These are phyloP conservation scores for Ogataea siamensis DNA, from an alignment of 805 yeast species.

Conservation along the genomic window DNA sequence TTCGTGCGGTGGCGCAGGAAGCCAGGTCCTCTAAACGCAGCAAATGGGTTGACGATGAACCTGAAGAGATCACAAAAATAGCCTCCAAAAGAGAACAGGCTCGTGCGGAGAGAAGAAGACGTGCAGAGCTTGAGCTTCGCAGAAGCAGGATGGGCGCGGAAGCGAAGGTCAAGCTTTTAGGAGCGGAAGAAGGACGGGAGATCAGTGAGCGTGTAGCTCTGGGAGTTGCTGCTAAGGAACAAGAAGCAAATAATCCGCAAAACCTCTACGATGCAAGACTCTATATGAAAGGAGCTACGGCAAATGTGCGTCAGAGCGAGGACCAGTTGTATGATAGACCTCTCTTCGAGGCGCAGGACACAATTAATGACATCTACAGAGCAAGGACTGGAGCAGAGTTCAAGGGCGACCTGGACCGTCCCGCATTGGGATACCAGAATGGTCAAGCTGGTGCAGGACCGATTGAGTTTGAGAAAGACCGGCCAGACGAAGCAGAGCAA, in stretches of 20 bases:
- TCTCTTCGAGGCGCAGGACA: constrained; percentile 52
- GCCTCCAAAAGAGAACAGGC: constrained; percentile 38
- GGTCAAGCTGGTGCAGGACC: constrained; percentile 23
- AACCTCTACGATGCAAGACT: constrained; percentile 58
- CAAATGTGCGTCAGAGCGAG: constrained; percentile 38
- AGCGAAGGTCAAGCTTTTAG: constrained; percentile 40
- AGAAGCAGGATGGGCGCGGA: constrained; percentile 45
- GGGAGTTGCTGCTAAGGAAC: constrained; percentile 36
- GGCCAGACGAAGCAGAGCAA: constrained; percentile 4
- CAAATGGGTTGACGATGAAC: constrained; percentile 20
- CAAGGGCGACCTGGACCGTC: constrained; percentile 26
- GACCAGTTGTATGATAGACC: constrained; percentile 60
- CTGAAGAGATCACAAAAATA: constrained; percentile 16
- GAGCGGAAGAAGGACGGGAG: constrained; percentile 48
- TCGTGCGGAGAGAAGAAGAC: constrained; percentile 44
- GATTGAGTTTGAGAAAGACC: constrained; percentile 25
- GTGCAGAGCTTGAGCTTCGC: constrained; percentile 47
- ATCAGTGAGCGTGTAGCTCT: constrained; percentile 55
- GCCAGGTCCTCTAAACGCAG: constrained; percentile 36
- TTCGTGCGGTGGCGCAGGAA: constrained; percentile 48
- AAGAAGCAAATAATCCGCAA: constrained; percentile 32
- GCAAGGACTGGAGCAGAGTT: constrained; percentile 32
- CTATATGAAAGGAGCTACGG: constrained; percentile 42
- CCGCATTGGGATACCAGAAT: constrained; percentile 14
- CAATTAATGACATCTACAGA: constrained; percentile 48